Evolutionary conservation across 2,329 filamentous ascomycete species (phyloP), one percentile per base, ranked within the genome.

Genomic region (Didymella segeticola): DNA sequence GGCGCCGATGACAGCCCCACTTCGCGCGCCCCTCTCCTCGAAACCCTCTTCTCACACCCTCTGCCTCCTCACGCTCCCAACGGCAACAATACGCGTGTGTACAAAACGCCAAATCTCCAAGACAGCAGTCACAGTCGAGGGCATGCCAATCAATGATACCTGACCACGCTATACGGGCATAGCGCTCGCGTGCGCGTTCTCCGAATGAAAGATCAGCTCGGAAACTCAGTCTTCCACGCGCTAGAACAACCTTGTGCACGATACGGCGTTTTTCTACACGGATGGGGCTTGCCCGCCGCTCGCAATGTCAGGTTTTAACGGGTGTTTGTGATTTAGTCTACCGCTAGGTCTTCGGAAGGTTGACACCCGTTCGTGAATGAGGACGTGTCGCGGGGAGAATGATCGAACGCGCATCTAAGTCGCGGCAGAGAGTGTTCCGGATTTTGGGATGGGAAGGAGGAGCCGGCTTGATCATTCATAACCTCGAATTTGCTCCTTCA

Each of bases 341-440:
- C 27, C 29, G 34, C 34, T 34, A 30, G 29, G 49, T 23, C 17
- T 30, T 17, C 42, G 42, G 42, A 27, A 30, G 7, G 42, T 5
- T 36, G 23, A 5, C 10, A 25, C 25, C 49, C 49, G 49, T 31
- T 27, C 19, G 25, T 36, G 33, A 37, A 20, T 19, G 14, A 30
- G 20, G 27, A 42, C 12, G 27, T 36, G 26, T 39, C 14, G 31
- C 27, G 39, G 26, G 31, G 48, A 31, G 26, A 27, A 33, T 36
- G 41, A 38, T 51, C 29, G 22, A 20, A 27, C n/a, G 41, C 30
- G 20, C 15, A 31, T 11, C 10, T 17, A 43, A 47, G 43, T 43
- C 50, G 51, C 51, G 51, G 51, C 51, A 53, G 15, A 9, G 25
- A 14, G 38, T 43, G 51, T 53, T 53, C 43, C 51, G 43, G 25